Percentiles rank a stretch among this genome's conserved stretches.
These are phyloP conservation scores for Mucor sp. DNA, from an alignment of 371 early-diverging fungal genomes.

Conservation along the genomic window DNA sequence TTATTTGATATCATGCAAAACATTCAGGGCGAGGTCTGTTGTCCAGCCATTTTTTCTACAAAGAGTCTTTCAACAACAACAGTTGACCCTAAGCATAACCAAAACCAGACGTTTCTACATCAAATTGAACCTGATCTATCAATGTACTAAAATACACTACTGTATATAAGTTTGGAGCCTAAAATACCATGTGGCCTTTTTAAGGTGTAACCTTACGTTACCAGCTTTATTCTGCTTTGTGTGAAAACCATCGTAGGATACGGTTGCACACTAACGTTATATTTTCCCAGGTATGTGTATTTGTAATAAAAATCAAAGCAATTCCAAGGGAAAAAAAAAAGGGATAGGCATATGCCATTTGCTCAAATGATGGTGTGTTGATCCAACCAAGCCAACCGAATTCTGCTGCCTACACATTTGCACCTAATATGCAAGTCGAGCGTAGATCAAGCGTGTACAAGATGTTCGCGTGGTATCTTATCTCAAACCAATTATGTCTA, in stretches of 20 bases:
- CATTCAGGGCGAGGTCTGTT: too few species aligned
- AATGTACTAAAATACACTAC: neutral
- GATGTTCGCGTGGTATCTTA: neutral
- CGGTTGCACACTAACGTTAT: neutral
- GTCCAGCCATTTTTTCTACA: too few species aligned
- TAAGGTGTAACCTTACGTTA: neutral
- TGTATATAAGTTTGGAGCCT: neutral
- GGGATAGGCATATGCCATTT: neutral
- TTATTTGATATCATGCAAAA: too few species aligned
- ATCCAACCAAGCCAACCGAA: neutral
- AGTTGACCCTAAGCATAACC: too few species aligned
- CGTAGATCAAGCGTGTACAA: neutral
- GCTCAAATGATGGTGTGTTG: neutral
- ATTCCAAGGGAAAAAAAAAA: neutral
- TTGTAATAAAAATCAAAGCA: neutral
- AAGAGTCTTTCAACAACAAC: too few species aligned
- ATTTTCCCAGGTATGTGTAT: neutral
- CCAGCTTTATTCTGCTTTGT: neutral
- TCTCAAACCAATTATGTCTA: neutral
- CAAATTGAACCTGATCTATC: neutral
- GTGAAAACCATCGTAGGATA: neutral
- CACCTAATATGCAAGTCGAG: neutral
- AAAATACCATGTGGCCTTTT: conserved; percentile 1
- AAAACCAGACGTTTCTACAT: too few species aligned
- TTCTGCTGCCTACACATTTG: neutral